These are phyloP conservation scores for Macrolepiota dolichaula DNA, from an alignment of 768 basidiomycete genomes.

Conservation along the genomic window DNA sequence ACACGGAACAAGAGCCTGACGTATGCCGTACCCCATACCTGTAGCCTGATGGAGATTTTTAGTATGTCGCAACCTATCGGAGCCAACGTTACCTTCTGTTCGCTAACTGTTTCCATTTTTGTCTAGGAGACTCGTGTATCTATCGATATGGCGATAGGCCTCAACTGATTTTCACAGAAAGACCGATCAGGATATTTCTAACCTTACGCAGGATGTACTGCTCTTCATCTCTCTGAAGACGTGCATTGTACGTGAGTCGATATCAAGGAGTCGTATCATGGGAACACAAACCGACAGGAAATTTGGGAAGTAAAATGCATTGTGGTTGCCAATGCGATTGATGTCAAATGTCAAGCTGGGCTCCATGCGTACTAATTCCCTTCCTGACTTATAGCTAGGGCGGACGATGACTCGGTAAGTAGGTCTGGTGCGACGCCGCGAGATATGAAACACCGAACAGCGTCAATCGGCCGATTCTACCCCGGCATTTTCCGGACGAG, in stretches of 20 bases:
- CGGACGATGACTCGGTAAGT: too few species aligned
- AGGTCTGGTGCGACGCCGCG: too few species aligned
- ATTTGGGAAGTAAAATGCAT: constrained; percentile 70
- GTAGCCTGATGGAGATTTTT: constrained; percentile 44
- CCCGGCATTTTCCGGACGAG: too few species aligned
- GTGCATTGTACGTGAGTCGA: background rate
- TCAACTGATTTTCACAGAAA: background rate
- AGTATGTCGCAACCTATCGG: background rate
- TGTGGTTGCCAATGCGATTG: constrained; percentile 32
- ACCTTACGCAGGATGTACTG: constrained; percentile 76
- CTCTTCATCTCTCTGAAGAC: constrained; percentile 61
- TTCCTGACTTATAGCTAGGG: background rate
- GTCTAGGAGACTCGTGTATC: constrained; percentile 78
- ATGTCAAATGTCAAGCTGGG: background rate
- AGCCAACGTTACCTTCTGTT: constrained; percentile 54
- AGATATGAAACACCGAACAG: too few species aligned
- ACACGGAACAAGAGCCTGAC: background rate
- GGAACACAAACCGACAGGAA: constrained; percentile 56
- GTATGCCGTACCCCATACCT: constrained; percentile 63
- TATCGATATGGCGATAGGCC: constrained; percentile 23
- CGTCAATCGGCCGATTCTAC: too few species aligned
- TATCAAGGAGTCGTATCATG: background rate
- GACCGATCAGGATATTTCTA: constrained; percentile 15
- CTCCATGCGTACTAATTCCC: background rate
- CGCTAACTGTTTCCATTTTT: constrained; percentile 74